phyloP scores from a whole-genome alignment of 495 filamentous ascomycete genomes.

The Annulohypoxylon bovei region DNA sequence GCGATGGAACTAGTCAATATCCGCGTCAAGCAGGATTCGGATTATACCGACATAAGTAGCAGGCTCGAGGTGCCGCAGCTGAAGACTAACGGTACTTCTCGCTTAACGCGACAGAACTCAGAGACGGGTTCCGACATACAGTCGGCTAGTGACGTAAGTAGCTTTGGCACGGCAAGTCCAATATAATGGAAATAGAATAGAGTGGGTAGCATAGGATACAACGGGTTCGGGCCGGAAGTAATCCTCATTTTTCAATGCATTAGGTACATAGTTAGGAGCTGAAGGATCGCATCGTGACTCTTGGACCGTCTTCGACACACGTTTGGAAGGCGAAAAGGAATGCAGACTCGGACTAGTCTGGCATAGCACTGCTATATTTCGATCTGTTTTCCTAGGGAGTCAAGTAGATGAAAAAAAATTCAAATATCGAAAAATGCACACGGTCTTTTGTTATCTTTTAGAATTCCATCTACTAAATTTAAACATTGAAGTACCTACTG shows the following conservation, averaged over 20 bases:
- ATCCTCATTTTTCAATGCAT: conserved; percentile 1
- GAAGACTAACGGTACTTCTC: conserved; percentile 47
- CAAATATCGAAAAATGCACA: background rate
- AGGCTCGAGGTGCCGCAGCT: conserved; percentile 61
- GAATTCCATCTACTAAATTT: background rate
- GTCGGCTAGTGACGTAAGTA: conserved; percentile 44
- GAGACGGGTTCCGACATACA: conserved; percentile 44
- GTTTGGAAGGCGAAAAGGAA: background rate
- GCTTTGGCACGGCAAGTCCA: conserved; percentile 45
- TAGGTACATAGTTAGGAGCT: conserved; percentile 14
- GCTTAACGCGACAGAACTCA: conserved; percentile 43
- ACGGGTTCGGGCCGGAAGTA: background rate
- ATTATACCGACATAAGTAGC: conserved; percentile 56
- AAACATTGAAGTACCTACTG: background rate
- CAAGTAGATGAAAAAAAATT: background rate
- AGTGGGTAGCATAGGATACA: conserved; percentile 25
- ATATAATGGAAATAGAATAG: conserved; percentile 24
- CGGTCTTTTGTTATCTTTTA: background rate
- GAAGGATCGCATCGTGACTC: conserved; percentile 15
- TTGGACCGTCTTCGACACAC: conserved; percentile 2
- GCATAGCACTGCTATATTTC: background rate
- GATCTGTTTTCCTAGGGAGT: background rate
- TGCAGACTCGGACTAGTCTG: background rate
- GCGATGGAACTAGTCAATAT: conserved; percentile 78
- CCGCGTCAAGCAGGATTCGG: conserved; percentile 53